Base-by-base conservation (phyloP, 495 filamentous ascomycete species). In the Aspergillus kassunensis region DNA sequence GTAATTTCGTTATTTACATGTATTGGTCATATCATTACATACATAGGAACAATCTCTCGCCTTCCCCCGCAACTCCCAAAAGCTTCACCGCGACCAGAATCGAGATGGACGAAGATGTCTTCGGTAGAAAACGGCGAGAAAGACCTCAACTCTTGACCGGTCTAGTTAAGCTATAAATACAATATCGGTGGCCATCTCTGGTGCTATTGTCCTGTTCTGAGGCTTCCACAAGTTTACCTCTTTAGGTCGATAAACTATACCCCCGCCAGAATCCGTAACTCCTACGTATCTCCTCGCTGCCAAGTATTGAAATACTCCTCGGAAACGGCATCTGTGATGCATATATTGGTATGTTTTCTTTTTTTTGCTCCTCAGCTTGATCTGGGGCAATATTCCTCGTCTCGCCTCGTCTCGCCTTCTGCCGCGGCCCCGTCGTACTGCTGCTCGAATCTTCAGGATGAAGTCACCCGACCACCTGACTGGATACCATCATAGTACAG, bases 341-440 rank as follows among this genome's bases (percentile, higher is more conserved):
- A 76, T 66, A 73, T 76, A 59, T 63, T 76, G 63, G 73, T 76
- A 70, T 61, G 70, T 65, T 58, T 54, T 49, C 46, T 54, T 58
- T 55, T 46, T 49, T 40, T 16, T 15, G 41, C 9, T 33, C 13
- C 2, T 5, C 18, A 35, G 15, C 44, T 46, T 31, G 30, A 21
- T 45, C 43, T 34, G 18, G 27, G 27, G 19, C 43, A 34, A 45
- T 6, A 34, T 46, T 13, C 23, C 51, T 47, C 49, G 21, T 37
- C 42, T 34, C n/a, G n/a, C n/a, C n/a, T n/a, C n/a, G n/a, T n/a
- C n/a, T n/a, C n/a, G n/a, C n/a, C 30, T 35, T 48, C 15, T 37
- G 40, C 15, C n/a, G 39, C 13, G 36, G 31, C n/a, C n/a, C n/a
- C n/a, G n/a, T 30, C 24, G 24, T 44, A 25, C 29, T 34, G 47